A percentile compares a stretch with the other conserved stretches of the same genome.
These are phyloP conservation scores for Botrytis elliptica DNA, from an alignment of 2,329 filamentous ascomycete genomes.

Conservation along the genomic window DNA sequence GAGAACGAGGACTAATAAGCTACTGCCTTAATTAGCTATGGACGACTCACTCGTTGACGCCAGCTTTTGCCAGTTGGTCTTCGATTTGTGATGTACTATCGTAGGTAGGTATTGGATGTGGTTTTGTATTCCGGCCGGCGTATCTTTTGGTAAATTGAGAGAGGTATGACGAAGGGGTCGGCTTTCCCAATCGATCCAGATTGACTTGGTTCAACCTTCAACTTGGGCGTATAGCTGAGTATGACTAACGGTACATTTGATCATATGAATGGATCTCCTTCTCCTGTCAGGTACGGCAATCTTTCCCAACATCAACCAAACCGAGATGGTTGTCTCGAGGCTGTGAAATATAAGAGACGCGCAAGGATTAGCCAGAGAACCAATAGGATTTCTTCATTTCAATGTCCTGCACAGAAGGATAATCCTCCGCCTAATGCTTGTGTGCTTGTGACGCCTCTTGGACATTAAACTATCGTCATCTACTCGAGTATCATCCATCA, in stretches of 20 bases:
- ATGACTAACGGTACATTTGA: neutral
- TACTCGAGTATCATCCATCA: neutral
- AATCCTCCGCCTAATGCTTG: neutral
- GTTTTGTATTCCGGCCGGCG: neutral
- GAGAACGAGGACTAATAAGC: neutral
- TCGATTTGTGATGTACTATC: neutral
- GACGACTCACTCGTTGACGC: slow-evolving; percentile 5
- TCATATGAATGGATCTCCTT: neutral
- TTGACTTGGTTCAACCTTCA: neutral
- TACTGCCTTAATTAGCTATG: neutral
- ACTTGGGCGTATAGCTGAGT: neutral
- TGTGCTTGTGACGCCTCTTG: slow-evolving; percentile 7
- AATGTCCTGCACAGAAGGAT: neutral
- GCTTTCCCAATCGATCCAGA: neutral
- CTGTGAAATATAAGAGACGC: neutral
- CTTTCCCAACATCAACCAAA: neutral
- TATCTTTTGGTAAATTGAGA: neutral
- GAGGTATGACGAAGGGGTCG: slow-evolving; percentile 1
- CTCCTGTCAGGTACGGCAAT: neutral
- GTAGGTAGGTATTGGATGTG: neutral
- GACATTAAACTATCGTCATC: slow-evolving; percentile 4
- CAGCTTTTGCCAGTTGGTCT: neutral
- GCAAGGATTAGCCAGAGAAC: neutral
- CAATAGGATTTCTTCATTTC: neutral
- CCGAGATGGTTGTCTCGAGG: neutral